A percentile compares a stretch with the other conserved stretches of the same genome.
Conservation (phyloP, 441 rosid species). For the Sinapis alba region DNA sequence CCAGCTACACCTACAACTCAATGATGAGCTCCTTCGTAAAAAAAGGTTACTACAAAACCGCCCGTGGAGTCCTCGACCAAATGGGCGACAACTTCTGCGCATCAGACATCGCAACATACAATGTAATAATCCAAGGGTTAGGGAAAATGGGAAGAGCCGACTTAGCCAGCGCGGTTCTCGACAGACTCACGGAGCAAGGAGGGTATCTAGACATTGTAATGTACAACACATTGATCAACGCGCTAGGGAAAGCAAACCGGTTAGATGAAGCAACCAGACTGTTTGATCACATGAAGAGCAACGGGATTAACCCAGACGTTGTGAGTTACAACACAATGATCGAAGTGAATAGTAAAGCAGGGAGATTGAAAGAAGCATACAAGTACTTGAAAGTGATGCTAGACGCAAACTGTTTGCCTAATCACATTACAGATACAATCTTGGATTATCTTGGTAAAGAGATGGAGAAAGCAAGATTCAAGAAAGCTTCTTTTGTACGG, state of each 20-base stretch:
- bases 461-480: conserved; percentile 66
- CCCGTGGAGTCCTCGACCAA: conserved; percentile 65
- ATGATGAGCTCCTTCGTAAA: conserved; percentile 84
- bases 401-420: conserved; percentile 75
- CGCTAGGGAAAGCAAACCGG: conserved; percentile 75
- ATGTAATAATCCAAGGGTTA: conserved; percentile 79
- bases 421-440: conserved; percentile 85
- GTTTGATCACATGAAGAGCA: conserved; percentile 73
- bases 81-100: conserved; percentile 73
- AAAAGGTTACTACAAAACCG: conserved; percentile 72
- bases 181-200: conserved; percentile 69
- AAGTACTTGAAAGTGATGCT: conserved; percentile 72
- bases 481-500: conserved; percentile 62
- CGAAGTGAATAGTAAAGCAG: conserved; percentile 81
- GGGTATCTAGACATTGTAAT: conserved; percentile 82
- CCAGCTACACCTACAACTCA: conserved; percentile 78
- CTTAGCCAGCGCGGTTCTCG: conserved; percentile 67
- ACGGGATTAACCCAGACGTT: conserved; percentile 77
- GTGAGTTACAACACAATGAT: conserved; percentile 83
- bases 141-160: conserved; percentile 90
- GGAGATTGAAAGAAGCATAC: conserved; percentile 71
- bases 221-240: conserved; percentile 87
- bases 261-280: conserved; percentile 65
- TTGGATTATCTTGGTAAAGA: conserved; percentile 77
- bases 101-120: conserved; percentile 76